Percentiles rank a stretch among this genome's conserved stretches.
Conservation (phyloP, 768 basidiomycete genomes). For the Ramaria rubella region DNA sequence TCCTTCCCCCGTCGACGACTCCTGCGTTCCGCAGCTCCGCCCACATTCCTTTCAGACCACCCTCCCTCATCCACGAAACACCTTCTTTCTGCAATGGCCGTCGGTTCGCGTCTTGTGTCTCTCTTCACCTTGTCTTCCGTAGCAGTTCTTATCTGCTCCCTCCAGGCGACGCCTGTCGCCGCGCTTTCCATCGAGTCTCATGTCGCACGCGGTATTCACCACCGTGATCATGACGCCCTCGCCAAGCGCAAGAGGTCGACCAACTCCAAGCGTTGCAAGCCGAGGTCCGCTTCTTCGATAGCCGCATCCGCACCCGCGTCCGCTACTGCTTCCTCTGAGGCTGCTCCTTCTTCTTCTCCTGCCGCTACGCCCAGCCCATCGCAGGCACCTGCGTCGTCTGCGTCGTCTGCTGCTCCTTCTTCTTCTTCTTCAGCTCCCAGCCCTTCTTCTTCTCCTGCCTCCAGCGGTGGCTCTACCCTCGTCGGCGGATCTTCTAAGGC, state of each 20-base stretch:
- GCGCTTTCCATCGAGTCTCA: conserved; percentile 45
- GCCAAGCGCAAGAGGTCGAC: conserved; percentile 46
- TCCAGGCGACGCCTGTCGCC: conserved; percentile 38
- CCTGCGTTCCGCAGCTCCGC: conserved; percentile 11
- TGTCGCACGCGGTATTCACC: conserved; percentile 38
- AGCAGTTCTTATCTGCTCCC: conserved; percentile 47
- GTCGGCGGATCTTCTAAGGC: conserved; percentile 6
- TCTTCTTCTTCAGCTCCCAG: conserved; percentile 13
- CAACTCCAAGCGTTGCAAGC: conserved; percentile 50
- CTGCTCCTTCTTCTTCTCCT: conserved; percentile 17
- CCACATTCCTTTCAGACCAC: conserved; percentile 16
- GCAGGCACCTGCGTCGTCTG: conserved; percentile 19
- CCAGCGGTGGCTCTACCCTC: conserved; percentile 7
- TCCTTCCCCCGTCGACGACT: conserved; percentile 1
- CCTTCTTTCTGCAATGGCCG: conserved; percentile 33
- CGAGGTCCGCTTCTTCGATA: conserved; percentile 33
- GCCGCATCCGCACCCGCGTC: conserved; percentile 13
- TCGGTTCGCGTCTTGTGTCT: conserved; percentile 42
- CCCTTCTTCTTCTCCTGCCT: conserved; percentile 10
- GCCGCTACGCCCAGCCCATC: conserved; percentile 18
- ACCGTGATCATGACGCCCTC: conserved; percentile 37
- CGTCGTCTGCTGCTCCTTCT: conserved; percentile 5
- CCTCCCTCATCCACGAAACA: conserved; percentile 5
- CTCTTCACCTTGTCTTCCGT: conserved; percentile 54
- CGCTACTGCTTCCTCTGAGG: conserved; percentile 4